Evolutionary conservation across 768 basidiomycete genomes (phyloP).

Genomic region (Vararia minispora): DNA sequence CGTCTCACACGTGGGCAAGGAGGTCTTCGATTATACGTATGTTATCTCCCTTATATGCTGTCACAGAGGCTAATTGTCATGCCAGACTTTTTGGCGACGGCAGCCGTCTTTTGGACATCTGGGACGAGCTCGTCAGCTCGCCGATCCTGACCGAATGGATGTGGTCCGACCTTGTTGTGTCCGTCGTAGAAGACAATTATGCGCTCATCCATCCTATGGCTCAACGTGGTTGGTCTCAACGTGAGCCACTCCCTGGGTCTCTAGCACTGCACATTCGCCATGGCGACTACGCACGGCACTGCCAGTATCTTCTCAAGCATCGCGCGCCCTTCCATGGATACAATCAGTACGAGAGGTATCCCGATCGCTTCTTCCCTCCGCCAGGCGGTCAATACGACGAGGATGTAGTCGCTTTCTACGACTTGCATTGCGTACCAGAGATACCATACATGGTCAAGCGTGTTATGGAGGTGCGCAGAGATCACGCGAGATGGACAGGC

Average conservation of each 20-base stretch:
- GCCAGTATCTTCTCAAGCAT: slow-evolving; percentile 24
- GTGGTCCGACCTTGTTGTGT: slow-evolving; percentile 26
- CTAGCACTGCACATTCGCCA: slow-evolving; percentile 39
- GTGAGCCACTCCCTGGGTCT: slow-evolving; percentile 26
- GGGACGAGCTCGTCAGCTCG: slow-evolving; percentile 22
- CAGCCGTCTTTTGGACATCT: slow-evolving; percentile 24
- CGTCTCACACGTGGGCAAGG: no score
- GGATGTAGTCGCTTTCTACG: slow-evolving; percentile 20
- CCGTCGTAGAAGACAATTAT: slow-evolving; percentile 24
- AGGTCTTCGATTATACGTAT: no score
- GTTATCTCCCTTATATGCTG: no score
- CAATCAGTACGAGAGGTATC: slow-evolving; percentile 30
- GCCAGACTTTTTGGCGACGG: slow-evolving; percentile 25
- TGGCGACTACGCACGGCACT: slow-evolving; percentile 37
- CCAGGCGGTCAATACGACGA: slow-evolving; percentile 15
- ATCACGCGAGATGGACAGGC: slow-evolving; percentile 12
- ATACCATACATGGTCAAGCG: slow-evolving; percentile 29
- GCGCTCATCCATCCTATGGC: no score
- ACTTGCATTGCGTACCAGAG: slow-evolving; percentile 30
- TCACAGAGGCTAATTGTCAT: no score
- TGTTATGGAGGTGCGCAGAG: slow-evolving; percentile 22
- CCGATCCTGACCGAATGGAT: slow-evolving; percentile 25
- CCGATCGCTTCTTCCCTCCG: slow-evolving; percentile 26
- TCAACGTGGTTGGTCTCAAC: no score
- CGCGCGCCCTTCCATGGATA: slow-evolving; percentile 30